These are phyloP conservation scores for Avena eriantha DNA, from an alignment of 176 grass and related monocot genomes.

Conservation along the genomic window DNA sequence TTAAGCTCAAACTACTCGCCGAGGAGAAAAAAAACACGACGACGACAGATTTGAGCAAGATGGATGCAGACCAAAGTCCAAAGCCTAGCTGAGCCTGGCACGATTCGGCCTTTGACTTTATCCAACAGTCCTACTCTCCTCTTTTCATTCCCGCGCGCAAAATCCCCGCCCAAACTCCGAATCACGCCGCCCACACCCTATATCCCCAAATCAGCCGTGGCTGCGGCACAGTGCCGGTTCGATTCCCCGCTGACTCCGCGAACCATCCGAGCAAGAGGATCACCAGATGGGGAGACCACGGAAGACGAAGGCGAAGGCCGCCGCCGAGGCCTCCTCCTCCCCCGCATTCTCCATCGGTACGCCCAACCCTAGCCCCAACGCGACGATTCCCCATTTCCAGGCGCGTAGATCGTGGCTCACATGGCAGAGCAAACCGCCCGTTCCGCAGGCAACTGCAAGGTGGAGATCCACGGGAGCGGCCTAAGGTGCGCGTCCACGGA, in stretches of 20 bases:
- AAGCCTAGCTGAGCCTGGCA: too few species aligned
- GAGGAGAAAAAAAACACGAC: too few species aligned
- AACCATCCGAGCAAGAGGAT: neutral
- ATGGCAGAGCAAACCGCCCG: neutral
- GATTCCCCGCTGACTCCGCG: neutral
- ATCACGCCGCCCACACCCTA: neutral
- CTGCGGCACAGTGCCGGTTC: neutral
- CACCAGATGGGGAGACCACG: conserved; percentile 45
- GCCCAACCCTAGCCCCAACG: conserved; percentile 4
- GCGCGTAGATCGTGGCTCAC: neutral
- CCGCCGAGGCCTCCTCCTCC: neutral
- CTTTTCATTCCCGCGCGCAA: conserved; percentile 14
- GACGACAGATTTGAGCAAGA: too few species aligned
- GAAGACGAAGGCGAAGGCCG: conserved; percentile 41
- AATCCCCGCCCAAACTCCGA: conserved; percentile 32
- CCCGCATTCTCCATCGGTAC: conserved; percentile 62
- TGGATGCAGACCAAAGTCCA: too few species aligned
- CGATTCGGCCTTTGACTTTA: neutral
- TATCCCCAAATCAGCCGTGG: neutral
- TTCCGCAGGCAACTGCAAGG: conserved; percentile 72
- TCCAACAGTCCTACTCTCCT: neutral
- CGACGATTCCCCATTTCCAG: neutral
- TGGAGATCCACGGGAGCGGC: conserved; percentile 63
- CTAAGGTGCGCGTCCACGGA: conserved; percentile 45
- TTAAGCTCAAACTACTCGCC: too few species aligned